Percentiles rank a stretch among this genome's conserved stretches.
Evolutionary conservation across 768 basidiomycete genomes (phyloP).

Genomic region (Leccinum variicolor): DNA sequence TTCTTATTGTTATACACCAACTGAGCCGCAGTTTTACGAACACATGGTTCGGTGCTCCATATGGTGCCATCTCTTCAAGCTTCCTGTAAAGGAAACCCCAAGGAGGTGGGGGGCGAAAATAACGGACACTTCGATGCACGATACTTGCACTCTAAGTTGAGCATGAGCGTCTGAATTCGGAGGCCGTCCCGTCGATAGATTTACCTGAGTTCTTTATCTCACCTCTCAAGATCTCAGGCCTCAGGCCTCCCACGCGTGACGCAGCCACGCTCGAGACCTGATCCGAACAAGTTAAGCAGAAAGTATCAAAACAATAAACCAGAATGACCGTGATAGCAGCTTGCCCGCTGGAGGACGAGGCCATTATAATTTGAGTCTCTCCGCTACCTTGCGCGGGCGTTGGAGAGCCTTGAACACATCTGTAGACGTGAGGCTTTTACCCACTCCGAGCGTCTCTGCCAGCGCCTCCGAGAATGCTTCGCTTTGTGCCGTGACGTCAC

Average conservation of each 20-base stretch:
- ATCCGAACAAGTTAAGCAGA: not conserved
- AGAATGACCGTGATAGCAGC: not conserved
- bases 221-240: not conserved
- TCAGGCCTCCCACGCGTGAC: not conserved
- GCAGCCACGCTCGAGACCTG: not conserved
- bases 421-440: not conserved
- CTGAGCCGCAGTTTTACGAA: not conserved
- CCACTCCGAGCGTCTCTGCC: not conserved
- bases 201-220: conserved; percentile 1
- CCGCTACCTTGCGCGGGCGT: not conserved
- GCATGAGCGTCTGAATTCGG: not conserved
- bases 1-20: conserved; percentile 3
- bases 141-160: not conserved
- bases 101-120: conserved; percentile 19
- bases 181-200: not conserved
- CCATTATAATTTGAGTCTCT: not conserved
- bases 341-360: not conserved
- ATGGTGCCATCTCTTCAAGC: not conserved
- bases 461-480: not conserved
- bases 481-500: not conserved
- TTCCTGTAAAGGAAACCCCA: conserved; percentile 10
- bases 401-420: not conserved
- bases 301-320: not conserved
- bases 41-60: not conserved
- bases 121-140: conserved; percentile 13